Conservation (phyloP, 768 basidiomycete genomes). For the Agaricus subrufescens region DNA sequence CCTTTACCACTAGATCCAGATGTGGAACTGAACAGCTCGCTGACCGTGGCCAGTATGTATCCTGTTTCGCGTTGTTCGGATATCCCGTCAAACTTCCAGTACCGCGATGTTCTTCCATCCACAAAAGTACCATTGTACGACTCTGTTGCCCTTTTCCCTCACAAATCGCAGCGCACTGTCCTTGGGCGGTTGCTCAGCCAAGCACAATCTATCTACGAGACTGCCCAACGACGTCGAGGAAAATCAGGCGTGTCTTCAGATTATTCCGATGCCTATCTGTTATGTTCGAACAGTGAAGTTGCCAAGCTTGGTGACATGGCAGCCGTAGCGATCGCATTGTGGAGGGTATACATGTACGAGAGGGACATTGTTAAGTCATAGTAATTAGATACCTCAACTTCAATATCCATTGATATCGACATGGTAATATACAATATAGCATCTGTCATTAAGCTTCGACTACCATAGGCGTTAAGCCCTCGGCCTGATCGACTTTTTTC, state of each 20-base stretch:
- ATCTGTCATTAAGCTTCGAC: conserved; percentile 33
- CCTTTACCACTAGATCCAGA: conserved; percentile 21
- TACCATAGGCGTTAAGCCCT: conserved; percentile 42
- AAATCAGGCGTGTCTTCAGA: conserved; percentile 7
- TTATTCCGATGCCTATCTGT: conserved; percentile 58
- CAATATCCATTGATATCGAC: neutral
- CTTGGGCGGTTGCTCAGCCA: conserved; percentile 43
- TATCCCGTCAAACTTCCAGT: conserved; percentile 5
- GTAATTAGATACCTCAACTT: neutral
- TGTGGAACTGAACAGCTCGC: conserved; percentile 12
- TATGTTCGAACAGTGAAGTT: conserved; percentile 48
- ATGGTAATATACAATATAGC: conserved; percentile 9
- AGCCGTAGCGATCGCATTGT: conserved; percentile 65
- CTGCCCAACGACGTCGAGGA: neutral
- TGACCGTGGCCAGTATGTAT: conserved; percentile 27
- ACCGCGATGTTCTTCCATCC: conserved; percentile 19
- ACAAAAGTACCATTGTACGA: conserved; percentile 63
- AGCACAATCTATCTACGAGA: neutral
- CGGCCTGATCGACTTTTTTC: conserved; percentile 27
- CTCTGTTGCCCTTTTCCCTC: conserved; percentile 59
- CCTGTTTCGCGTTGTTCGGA: conserved; percentile 7
- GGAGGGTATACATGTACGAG: conserved; percentile 80
- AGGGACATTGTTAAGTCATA: conserved; percentile 14
- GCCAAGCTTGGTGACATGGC: conserved; percentile 54
- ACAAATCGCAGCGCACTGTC: conserved; percentile 52